Conservation (phyloP, 1,284 basidiomycete species). For the Ganoderma sinense region DNA sequence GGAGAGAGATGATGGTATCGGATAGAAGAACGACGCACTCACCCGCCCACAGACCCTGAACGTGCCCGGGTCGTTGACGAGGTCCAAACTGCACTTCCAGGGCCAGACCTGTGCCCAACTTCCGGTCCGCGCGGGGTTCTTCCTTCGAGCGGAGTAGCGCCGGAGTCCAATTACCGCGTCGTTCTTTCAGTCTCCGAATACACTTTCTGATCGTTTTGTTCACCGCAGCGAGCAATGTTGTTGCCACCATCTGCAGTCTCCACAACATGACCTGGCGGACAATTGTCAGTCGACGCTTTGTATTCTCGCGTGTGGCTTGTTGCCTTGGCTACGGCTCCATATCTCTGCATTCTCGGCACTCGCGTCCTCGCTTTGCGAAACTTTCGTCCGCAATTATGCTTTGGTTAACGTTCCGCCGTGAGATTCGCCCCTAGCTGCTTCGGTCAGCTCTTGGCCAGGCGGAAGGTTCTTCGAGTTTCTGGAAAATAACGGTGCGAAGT, state of each 20-base stretch:
- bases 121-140: not conserved
- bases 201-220: not conserved
- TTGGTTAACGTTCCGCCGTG: too few species aligned
- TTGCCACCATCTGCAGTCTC: not conserved
- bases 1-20: slow-evolving; percentile 7
- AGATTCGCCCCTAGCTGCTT: too few species aligned
- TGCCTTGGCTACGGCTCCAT: not conserved
- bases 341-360: not conserved
- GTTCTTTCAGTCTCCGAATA: not conserved
- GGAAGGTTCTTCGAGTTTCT: not conserved
- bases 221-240: not conserved
- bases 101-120: not conserved
- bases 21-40: not conserved
- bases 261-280: not conserved
- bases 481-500: not conserved
- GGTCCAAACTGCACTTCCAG: not conserved
- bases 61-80: not conserved
- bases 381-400: too few species aligned
- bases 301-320: not conserved
- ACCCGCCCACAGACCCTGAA: slow-evolving; percentile 7
- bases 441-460: too few species aligned
- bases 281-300: not conserved
- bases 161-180: not conserved
- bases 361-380: not conserved
- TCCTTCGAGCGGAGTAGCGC: not conserved